phyloP scores from a whole-genome alignment of 2,329 filamentous ascomycete genomes.

The Aspergillus sp. region DNA sequence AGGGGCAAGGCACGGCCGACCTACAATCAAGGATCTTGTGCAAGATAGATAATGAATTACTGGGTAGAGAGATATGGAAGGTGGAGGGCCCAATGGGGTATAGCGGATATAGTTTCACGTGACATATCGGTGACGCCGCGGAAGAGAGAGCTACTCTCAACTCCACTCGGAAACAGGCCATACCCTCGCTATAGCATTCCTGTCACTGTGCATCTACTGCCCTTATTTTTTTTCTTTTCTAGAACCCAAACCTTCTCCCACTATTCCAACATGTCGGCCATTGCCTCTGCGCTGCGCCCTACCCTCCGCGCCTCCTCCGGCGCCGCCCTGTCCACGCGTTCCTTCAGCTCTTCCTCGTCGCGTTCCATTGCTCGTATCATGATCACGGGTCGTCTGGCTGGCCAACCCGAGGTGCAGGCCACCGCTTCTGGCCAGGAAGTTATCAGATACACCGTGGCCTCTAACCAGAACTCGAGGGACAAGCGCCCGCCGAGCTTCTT shows the following conservation, averaged over 20 bases:
- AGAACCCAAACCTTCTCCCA: background rate
- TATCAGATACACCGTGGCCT: constrained; percentile 75
- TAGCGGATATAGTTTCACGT: background rate
- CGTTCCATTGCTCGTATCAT: constrained; percentile 75
- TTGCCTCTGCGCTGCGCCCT: constrained; percentile 56
- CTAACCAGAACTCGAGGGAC: constrained; percentile 65
- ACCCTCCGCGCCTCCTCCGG: constrained; percentile 49
- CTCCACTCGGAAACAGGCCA: background rate
- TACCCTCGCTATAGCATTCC: background rate
- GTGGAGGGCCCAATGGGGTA: background rate
- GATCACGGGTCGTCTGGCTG: constrained; percentile 81
- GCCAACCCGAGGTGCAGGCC: constrained; percentile 72
- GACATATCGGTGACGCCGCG: background rate
- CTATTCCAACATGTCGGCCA: constrained; percentile 40
- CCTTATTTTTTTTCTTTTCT: background rate
- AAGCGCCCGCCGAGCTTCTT: constrained; percentile 85
- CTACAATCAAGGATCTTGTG: too few species aligned
- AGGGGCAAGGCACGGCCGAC: background rate
- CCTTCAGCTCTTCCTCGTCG: constrained; percentile 70
- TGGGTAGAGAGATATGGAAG: background rate
- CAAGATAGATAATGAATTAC: background rate
- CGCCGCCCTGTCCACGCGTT: constrained; percentile 55
- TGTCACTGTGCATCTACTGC: background rate
- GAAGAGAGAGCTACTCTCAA: background rate
- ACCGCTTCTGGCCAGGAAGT: constrained; percentile 73